These are phyloP conservation scores for Mycena galopus DNA, from an alignment of 768 basidiomycete genomes.

Conservation along the genomic window DNA sequence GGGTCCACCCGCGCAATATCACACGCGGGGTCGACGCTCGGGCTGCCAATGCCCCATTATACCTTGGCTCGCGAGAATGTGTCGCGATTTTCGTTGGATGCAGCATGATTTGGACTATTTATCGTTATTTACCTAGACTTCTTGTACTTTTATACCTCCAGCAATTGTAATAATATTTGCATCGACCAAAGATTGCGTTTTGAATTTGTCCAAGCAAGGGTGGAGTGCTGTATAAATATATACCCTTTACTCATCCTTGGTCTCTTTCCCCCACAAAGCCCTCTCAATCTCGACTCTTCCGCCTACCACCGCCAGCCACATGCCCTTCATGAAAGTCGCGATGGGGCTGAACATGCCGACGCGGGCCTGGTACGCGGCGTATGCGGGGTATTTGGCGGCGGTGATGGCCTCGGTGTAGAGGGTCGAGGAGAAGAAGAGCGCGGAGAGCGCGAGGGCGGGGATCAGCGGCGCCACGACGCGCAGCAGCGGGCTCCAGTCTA, in stretches of 20 bases:
- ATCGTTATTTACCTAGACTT: neutral
- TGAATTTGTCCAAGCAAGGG: neutral
- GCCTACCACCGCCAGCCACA: constrained; percentile 38
- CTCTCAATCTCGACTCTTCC: constrained; percentile 41
- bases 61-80: constrained; percentile 9
- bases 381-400: constrained; percentile 78
- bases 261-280: constrained; percentile 42
- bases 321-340: constrained; percentile 48
- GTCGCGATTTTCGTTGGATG: neutral
- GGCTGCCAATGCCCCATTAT: neutral
- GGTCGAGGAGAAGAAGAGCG: constrained; percentile 85
- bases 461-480: constrained; percentile 45
- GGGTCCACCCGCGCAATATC: neutral
- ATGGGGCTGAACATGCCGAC: constrained; percentile 83
- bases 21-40: neutral
- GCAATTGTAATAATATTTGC: constrained; percentile 24
- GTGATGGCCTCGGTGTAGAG: constrained; percentile 87
- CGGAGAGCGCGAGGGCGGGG: constrained; percentile 73
- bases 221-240: too few species aligned
- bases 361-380: constrained; percentile 78
- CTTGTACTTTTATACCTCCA: constrained; percentile 7
- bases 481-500: constrained; percentile 18
- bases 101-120: neutral
- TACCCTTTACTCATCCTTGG: constrained; percentile 31
- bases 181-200: neutral